phyloP scores from a whole-genome alignment of 257 asterid species.

The Ilex aquifolium region DNA sequence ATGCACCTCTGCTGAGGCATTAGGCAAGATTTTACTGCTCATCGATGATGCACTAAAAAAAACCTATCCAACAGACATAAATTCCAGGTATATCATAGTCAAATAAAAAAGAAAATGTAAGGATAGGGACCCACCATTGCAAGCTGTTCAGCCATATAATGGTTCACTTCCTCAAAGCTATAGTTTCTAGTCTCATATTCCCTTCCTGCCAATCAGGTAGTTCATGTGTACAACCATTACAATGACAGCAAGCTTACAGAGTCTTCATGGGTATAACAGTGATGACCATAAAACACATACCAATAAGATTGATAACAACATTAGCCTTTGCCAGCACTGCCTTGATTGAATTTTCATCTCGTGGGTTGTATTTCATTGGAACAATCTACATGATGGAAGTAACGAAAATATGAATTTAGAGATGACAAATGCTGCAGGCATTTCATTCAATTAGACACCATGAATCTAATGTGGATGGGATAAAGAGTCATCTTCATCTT shows the following conservation, averaged over 20 bases:
- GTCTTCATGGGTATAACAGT: conserved; percentile 1
- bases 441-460: not conserved
- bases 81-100: conserved; percentile 4
- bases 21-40: too few species aligned
- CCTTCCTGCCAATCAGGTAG: conserved; percentile 55
- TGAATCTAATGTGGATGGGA: not conserved
- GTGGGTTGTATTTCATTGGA: conserved; percentile 91
- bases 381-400: conserved; percentile 55
- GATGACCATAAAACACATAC: conserved; percentile 27
- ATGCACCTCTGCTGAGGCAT: too few species aligned
- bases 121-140: conserved; percentile 55
- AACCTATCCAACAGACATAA: not conserved
- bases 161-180: conserved; percentile 92
- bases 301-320: conserved; percentile 96
- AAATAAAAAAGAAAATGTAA: conserved; percentile 9
- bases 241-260: not conserved
- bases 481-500: conserved; percentile 8
- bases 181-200: conserved; percentile 93
- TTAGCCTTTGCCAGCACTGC: conserved; percentile 99
- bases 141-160: conserved; percentile 77
- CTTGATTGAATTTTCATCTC: conserved; percentile 85
- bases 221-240: not conserved
- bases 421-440: not conserved
- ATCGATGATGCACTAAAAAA: not conserved
- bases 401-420: not conserved